phyloP scores from a whole-genome alignment of 1,284 basidiomycete species.

The Fomitopsis schrenkii region DNA sequence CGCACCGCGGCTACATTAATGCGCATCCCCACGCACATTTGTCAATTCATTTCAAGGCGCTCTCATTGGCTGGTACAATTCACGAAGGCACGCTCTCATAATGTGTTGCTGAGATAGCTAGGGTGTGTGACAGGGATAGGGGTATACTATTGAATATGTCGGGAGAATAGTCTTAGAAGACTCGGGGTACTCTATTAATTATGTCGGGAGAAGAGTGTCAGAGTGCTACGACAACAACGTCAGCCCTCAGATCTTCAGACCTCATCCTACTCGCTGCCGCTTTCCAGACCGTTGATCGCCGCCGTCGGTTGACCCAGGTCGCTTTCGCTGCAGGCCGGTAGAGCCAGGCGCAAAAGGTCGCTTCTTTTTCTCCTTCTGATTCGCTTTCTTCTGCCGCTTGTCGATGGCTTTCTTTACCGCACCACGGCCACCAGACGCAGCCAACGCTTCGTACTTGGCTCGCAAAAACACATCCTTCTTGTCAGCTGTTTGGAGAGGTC shows the following conservation, averaged over 20 bases:
- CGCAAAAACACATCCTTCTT: constrained; percentile 71
- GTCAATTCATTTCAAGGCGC: not conserved
- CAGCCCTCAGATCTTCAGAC: not conserved
- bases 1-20: not conserved
- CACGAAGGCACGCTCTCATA: too few species aligned
- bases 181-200: too few species aligned
- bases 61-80: not conserved
- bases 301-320: not conserved
- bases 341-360: constrained; percentile 51
- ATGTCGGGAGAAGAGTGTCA: too few species aligned
- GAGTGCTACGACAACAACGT: too few species aligned
- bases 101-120: not conserved
- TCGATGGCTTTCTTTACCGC: constrained; percentile 88
- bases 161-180: too few species aligned
- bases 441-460: constrained; percentile 75
- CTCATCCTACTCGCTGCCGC: constrained; percentile 6
- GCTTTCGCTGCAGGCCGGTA: not conserved
- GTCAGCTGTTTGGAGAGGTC: constrained; percentile 49
- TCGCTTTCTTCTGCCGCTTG: constrained; percentile 84
- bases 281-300: not conserved
- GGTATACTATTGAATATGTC: too few species aligned
- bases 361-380: constrained; percentile 86
- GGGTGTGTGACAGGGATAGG: not conserved
- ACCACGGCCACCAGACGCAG: constrained; percentile 66
- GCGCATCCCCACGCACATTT: not conserved